Conservation (phyloP, 495 filamentous ascomycete species). For the Melanomma pulvis-pyrius region DNA sequence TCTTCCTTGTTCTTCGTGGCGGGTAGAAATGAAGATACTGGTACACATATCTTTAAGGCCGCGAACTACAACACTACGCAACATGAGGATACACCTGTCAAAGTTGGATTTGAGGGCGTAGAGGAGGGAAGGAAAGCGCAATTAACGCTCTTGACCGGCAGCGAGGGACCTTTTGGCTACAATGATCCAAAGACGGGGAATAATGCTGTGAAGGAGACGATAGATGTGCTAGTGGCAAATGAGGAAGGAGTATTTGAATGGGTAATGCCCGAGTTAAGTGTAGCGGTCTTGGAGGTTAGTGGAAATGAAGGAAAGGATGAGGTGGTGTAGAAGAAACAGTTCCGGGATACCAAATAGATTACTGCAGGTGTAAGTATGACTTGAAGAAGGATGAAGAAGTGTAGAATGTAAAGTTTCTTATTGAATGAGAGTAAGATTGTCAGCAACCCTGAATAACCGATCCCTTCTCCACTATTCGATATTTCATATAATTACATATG, state of each 20-base stretch:
- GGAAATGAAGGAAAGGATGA: not conserved
- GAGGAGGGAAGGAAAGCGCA: constrained; percentile 16
- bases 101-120: constrained; percentile 20
- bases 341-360: too few relatives aligned
- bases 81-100: constrained; percentile 19
- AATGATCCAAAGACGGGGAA: constrained; percentile 24
- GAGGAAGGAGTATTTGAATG: constrained; percentile 20
- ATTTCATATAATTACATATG: too few relatives aligned
- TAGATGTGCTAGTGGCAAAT: constrained; percentile 1
- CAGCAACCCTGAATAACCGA: too few relatives aligned
- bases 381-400: too few relatives aligned
- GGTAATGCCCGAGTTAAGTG: constrained; percentile 31
- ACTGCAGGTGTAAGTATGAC: too few relatives aligned
- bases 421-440: too few relatives aligned
- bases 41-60: constrained; percentile 8
- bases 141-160: constrained; percentile 24
- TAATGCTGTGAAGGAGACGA: constrained; percentile 19
- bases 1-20: constrained; percentile 22
- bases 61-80: constrained; percentile 34
- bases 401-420: too few relatives aligned
- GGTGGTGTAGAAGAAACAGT: too few relatives aligned
- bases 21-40: constrained; percentile 12
- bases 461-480: too few relatives aligned
- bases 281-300: constrained; percentile 22
- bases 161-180: constrained; percentile 14